These are phyloP conservation scores for Salvia sclarea DNA, from an alignment of 305 asterid genomes.

Conservation along the genomic window DNA sequence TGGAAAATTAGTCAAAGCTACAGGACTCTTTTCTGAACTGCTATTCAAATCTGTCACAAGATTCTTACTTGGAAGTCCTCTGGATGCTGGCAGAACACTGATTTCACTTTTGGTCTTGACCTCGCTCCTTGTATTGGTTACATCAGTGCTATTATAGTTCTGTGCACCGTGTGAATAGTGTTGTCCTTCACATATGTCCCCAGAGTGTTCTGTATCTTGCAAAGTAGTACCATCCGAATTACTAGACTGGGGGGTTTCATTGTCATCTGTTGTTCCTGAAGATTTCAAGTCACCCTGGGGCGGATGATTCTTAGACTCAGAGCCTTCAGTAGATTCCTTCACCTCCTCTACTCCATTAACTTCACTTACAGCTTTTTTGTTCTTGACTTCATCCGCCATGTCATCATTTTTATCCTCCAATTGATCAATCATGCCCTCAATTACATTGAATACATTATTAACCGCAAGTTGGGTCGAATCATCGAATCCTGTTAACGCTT, in stretches of 20 bases:
- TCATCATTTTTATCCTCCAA: conserved; percentile 56
- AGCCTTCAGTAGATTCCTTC: conserved; percentile 36
- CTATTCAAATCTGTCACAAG: conserved; percentile 38
- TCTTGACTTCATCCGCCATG: conserved; percentile 36
- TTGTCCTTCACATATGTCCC: conserved; percentile 20
- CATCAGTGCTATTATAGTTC: conserved; percentile 27
- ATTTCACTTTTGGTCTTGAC: conserved; percentile 36
- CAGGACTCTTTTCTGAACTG: conserved; percentile 39
- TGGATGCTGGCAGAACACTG: conserved; percentile 33
- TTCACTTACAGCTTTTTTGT: conserved; percentile 35
- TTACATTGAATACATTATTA: conserved; percentile 77
- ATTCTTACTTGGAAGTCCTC: conserved; percentile 43
- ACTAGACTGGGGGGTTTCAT: conserved; percentile 30
- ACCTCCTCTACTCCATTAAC: conserved; percentile 36
- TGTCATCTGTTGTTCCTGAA: conserved; percentile 35
- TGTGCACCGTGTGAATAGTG: conserved; percentile 19
- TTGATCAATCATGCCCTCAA: conserved; percentile 82
- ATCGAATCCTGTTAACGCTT: conserved; percentile 80
- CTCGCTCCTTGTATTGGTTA: conserved; percentile 36
- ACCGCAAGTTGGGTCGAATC: conserved; percentile 97
- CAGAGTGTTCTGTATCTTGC: conserved; percentile 34
- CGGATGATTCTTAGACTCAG: conserved; percentile 36
- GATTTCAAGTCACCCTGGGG: conserved; percentile 33
- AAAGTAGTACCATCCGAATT: conserved; percentile 32
- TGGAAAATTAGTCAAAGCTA: conserved; percentile 38